phyloP scores from a whole-genome alignment of 2,329 filamentous ascomycete species.

The Aschersonia sp. region DNA sequence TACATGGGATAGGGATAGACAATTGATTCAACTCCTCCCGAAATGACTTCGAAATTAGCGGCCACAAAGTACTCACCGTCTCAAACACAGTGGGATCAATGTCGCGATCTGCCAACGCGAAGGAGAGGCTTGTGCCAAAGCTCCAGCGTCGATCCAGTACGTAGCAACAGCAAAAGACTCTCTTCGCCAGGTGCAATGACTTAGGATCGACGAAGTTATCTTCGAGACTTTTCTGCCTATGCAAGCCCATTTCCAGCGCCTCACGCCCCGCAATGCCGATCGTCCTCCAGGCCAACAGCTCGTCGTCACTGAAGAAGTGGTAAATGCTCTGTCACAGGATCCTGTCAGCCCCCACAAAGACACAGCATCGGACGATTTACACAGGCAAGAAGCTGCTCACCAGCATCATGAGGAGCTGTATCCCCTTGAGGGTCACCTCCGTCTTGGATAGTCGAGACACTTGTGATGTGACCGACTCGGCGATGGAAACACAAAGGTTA shows the following conservation, averaged over 20 bases:
- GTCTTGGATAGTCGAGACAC: conserved; percentile 13
- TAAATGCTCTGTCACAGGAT: conserved; percentile 19
- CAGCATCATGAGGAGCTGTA: conserved; percentile 18
- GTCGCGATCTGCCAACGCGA: conserved; percentile 31
- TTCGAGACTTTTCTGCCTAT: conserved; percentile 26
- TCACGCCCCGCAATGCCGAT: conserved; percentile 31
- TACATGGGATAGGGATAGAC: no score
- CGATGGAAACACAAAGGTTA: conserved; percentile 12
- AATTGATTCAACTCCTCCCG: no score
- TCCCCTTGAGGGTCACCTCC: conserved; percentile 17
- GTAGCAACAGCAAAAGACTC: conserved; percentile 36
- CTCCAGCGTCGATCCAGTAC: conserved; percentile 36
- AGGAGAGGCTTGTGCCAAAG: conserved; percentile 34
- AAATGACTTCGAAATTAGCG: no score
- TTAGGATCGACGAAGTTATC: conserved; percentile 20
- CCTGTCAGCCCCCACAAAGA: no score
- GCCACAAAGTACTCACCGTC: conserved; percentile 14
- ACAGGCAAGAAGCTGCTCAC: conserved; percentile 6
- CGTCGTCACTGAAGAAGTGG: conserved; percentile 31
- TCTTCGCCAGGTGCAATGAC: conserved; percentile 15
- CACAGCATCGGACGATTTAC: not conserved
- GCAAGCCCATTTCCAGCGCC: conserved; percentile 32
- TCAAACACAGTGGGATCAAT: conserved; percentile 33
- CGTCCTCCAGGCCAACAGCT: conserved; percentile 31
- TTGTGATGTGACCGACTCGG: conserved; percentile 14